Evolutionary conservation across 2,329 filamentous ascomycete species (phyloP).

Genomic region (Claviceps sp.): DNA sequence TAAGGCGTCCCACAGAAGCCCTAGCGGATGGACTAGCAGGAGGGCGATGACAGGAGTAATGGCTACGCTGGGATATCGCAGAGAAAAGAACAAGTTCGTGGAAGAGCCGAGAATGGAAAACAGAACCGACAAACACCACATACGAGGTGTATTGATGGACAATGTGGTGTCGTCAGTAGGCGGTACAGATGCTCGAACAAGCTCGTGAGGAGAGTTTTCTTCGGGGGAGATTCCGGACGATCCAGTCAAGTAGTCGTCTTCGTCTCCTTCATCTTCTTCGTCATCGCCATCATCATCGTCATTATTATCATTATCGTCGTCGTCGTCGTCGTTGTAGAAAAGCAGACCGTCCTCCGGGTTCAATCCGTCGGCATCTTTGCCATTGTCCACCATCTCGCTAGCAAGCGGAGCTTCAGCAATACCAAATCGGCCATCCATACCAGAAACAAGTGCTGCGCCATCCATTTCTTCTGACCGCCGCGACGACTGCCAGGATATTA

Average conservation of each 20-base stretch:
- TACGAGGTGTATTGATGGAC: slow-evolving; percentile 79
- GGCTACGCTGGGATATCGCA: slow-evolving; percentile 80
- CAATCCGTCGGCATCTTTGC: slow-evolving; percentile 24
- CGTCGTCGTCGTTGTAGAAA: slow-evolving; percentile 17
- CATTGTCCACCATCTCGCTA: slow-evolving; percentile 30
- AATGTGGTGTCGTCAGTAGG: slow-evolving; percentile 61
- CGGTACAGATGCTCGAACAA: slow-evolving; percentile 67
- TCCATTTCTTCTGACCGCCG: slow-evolving; percentile 36
- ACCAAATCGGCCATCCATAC: slow-evolving; percentile 40
- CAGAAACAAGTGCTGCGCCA: slow-evolving; percentile 35
- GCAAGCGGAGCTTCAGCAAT: slow-evolving; percentile 34
- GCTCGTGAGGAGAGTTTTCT: slow-evolving; percentile 64
- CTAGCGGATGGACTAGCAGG: slow-evolving; percentile 71
- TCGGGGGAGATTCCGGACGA: slow-evolving; percentile 37
- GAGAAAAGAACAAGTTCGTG: slow-evolving; percentile 77
- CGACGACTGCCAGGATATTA: slow-evolving; percentile 18
- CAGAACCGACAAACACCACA: slow-evolving; percentile 70
- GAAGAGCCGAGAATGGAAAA: slow-evolving; percentile 73
- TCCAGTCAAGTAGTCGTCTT: slow-evolving; percentile 25
- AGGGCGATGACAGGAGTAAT: slow-evolving; percentile 83
- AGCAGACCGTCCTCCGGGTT: slow-evolving; percentile 21
- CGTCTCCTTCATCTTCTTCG: slow-evolving; percentile 24
- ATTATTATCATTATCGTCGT: slow-evolving; percentile 10
- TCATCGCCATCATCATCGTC: slow-evolving; percentile 11
- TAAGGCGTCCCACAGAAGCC: slow-evolving; percentile 62